phyloP scores from a whole-genome alignment of 306 rosid genomes.

The Ormosia semicastrata region DNA sequence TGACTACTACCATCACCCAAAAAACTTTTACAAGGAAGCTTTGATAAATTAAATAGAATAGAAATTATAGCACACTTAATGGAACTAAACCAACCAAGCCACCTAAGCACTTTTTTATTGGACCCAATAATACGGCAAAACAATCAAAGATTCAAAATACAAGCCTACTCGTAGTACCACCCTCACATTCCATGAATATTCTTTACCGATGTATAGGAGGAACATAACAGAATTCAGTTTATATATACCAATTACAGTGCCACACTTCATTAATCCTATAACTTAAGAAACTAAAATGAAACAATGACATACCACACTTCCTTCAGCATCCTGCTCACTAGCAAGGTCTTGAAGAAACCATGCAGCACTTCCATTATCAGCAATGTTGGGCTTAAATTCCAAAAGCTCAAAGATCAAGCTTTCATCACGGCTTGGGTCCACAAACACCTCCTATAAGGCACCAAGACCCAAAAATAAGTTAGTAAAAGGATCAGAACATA shows the following conservation, averaged over 20 bases:
- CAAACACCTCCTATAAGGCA: slow-evolving; percentile 64
- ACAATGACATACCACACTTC: slow-evolving; percentile 54
- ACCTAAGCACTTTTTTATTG: neutral
- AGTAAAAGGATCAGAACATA: neutral
- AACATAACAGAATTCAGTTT: neutral
- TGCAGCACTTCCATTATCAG: slow-evolving; percentile 72
- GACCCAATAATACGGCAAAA: neutral
- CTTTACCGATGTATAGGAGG: neutral
- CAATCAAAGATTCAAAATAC: neutral
- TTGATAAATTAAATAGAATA: neutral
- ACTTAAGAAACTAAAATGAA: neutral
- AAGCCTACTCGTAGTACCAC: neutral
- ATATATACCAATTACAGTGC: neutral
- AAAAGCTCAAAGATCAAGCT: slow-evolving; percentile 84
- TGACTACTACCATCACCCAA: neutral
- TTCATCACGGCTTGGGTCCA: slow-evolving; percentile 73
- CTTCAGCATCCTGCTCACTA: slow-evolving; percentile 75
- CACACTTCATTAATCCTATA: neutral
- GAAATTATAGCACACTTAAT: neutral
- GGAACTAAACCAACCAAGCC: neutral
- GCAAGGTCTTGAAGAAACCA: slow-evolving; percentile 98
- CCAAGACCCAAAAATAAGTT: neutral
- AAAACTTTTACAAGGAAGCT: neutral
- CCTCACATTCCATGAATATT: neutral
- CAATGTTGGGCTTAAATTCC: slow-evolving; percentile 66